These are phyloP conservation scores for Raddia distichophylla DNA, from an alignment of 176 grass and related monocot genomes.

Conservation along the genomic window DNA sequence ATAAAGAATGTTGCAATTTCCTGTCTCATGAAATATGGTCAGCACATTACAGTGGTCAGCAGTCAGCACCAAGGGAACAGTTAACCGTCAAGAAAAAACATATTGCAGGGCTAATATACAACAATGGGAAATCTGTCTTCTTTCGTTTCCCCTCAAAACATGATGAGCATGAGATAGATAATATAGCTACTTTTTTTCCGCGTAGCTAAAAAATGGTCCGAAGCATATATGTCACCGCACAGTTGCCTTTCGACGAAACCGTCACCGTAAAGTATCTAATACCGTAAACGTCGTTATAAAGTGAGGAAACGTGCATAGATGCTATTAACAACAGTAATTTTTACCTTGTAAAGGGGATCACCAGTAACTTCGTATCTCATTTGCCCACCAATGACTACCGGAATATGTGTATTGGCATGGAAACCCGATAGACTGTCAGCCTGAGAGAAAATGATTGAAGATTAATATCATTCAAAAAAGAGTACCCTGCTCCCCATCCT, in stretches of 20 bases:
- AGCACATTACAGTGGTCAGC: neutral
- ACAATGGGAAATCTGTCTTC: too few relatives aligned
- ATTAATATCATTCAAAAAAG: neutral
- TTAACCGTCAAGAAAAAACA: neutral
- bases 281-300: too few relatives aligned
- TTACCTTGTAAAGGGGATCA: slow-evolving; percentile 96
- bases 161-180: neutral
- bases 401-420: slow-evolving; percentile 94
- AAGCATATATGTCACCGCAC: too few relatives aligned
- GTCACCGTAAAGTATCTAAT: too few relatives aligned
- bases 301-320: too few relatives aligned
- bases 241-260: too few relatives aligned
- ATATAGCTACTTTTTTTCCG: neutral
- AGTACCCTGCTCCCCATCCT: neutral
- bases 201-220: neutral
- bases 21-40: slow-evolving; percentile 33
- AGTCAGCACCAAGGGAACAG: neutral
- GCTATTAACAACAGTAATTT: neutral
- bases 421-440: slow-evolving; percentile 85
- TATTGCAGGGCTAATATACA: neutral
- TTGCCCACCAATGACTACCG: slow-evolving; percentile 80
- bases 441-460: slow-evolving; percentile 26
- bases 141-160: too few relatives aligned
- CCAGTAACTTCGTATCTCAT: slow-evolving; percentile 91
- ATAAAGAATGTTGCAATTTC: slow-evolving; percentile 85